Evolutionary conservation across 164 flowering plant species (phyloP).

Genomic region (Sextonia rubra): DNA sequence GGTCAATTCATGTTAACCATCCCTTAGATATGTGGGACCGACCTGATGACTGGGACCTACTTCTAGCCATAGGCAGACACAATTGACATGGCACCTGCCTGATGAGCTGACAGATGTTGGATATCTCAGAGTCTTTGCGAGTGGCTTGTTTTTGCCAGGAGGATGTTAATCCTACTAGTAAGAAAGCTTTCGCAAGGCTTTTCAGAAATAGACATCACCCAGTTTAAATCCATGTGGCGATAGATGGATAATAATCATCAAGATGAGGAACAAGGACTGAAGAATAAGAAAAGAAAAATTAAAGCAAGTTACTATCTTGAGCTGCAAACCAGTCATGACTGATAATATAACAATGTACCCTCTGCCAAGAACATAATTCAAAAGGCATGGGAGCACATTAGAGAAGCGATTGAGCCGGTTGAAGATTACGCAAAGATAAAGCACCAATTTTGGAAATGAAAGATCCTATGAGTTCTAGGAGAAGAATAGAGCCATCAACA

Average conservation of each 20-base stretch:
- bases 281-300: neutral
- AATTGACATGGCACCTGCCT: too few relatives aligned
- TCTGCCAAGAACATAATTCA: neutral
- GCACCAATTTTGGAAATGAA: neutral
- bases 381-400: neutral
- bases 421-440: neutral
- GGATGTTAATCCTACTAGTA: neutral
- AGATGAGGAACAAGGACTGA: neutral
- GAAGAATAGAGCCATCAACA: neutral
- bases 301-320: neutral
- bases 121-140: neutral
- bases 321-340: neutral
- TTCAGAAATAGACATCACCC: neutral
- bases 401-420: slow-evolving; percentile 1
- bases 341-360: neutral
- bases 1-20: too few relatives aligned
- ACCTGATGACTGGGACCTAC: too few relatives aligned
- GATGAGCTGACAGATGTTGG: neutral
- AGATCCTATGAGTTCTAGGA: slow-evolving; percentile 8
- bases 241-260: neutral
- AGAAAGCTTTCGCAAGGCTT: neutral
- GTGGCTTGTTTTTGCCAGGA: neutral
- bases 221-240: neutral
- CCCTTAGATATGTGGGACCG: too few relatives aligned
- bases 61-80: too few relatives aligned